phyloP scores from a whole-genome alignment of 768 basidiomycete genomes.

The Amanita thiersii region DNA sequence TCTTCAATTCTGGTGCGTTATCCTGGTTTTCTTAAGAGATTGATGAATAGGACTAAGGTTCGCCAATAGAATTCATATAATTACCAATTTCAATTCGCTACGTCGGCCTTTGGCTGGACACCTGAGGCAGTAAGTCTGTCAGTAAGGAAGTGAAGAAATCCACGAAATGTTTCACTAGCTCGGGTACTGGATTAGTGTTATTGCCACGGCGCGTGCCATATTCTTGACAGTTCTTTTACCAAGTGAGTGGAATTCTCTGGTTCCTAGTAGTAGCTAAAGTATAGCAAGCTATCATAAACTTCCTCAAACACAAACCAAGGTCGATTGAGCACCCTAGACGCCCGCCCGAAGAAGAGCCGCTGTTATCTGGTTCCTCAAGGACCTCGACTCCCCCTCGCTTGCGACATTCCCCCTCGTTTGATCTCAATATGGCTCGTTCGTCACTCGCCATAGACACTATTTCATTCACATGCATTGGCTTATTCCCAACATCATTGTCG shows the following conservation, averaged over 20 bases:
- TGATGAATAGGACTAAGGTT: background rate
- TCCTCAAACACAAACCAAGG: conserved; percentile 36
- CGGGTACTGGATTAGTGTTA: conserved; percentile 63
- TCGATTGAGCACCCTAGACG: conserved; percentile 14
- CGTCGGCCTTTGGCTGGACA: conserved; percentile 54
- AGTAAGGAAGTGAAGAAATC: background rate
- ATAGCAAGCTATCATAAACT: conserved; percentile 42
- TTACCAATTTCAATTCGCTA: conserved; percentile 61
- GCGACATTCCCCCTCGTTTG: conserved; percentile 34
- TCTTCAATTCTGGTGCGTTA: conserved; percentile 37
- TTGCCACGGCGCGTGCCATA: conserved; percentile 45
- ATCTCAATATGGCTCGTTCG: conserved; percentile 48
- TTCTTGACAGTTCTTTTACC: conserved; percentile 54
- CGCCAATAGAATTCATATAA: conserved; percentile 48
- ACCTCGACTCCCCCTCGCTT: no score
- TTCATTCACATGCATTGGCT: conserved; percentile 32
- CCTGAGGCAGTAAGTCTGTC: conserved; percentile 44
- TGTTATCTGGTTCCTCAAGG: no score
- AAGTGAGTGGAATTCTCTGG: no score
- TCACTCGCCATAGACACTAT: conserved; percentile 46
- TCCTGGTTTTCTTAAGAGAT: background rate
- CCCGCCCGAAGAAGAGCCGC: conserved; percentile 22
- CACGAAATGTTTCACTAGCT: conserved; percentile 33
- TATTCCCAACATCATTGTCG: conserved; percentile 28
- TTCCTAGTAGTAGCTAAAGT: no score